Base-by-base conservation (phyloP, 352 stramenopile genomes). In the Labyrinthula sp. region DNA sequence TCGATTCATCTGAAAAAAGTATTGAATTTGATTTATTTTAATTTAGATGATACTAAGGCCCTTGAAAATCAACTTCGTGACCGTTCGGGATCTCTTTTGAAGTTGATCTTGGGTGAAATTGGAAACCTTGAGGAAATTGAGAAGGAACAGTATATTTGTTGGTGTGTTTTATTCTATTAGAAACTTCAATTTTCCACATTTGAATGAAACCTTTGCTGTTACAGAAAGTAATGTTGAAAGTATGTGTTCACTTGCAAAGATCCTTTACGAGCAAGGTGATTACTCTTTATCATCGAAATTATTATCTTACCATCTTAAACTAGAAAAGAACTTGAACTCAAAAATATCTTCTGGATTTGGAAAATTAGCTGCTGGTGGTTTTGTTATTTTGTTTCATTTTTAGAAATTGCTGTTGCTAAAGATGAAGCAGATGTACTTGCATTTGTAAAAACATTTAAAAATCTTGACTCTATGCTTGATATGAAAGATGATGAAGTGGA, bases 291-390 rank as follows among this genome's bases (percentile, higher is more conserved):
- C 75, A 48, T 59, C 82, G 20, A 82, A 72, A 30, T 80, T 82
- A 57, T 62, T 89, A 23, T 79, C 71, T 41, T 83, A 82, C 71
- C 83, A 83, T 39, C 36, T 35, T 17, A 30, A 54, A 31, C 39
- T 58, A 14, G 36, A 14, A 2, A n/a, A n/a, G n/a, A n/a, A n/a
- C 4, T 10, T 18, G 59, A 78, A 22, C 58, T 65, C 45, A 38
- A 61, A 15, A 40, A 58, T n/a, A 48, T 69, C 46, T 57, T 79
- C 30, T 66, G 61, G 79, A 85, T 8, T 62, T 94, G 1, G 95
- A 84, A 84, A 84, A 84, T 21, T 93, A 93, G 63, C 67, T 95
- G n/a, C n/a, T n/a, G n/a, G n/a, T n/a, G n/a, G n/a, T n/a, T n/a
- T n/a, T n/a, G n/a, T n/a, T n/a, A n/a, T n/a, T n/a, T n/a, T n/a